Base-by-base conservation (phyloP, 129 eudicot species). In the Artemisia argyi region DNA sequence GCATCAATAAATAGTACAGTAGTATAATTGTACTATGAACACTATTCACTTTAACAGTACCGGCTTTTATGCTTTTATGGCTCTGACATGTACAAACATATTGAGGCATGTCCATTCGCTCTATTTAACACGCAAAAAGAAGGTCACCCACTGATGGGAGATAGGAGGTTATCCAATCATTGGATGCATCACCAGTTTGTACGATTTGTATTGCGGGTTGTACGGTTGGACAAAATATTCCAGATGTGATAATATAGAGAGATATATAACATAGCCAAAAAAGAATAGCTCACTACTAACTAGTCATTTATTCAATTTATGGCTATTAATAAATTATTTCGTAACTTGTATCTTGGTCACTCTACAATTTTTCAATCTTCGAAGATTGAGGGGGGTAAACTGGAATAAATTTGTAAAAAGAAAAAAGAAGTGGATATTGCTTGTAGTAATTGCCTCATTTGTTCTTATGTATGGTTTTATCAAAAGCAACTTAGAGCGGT, bases 51-150 rank as follows among this genome's bases (percentile, higher is more conserved):
- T 32, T 76, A 5, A 8, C 56, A 50, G 57, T n/a, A 61, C 50
- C 20, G 51, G 59, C 76, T 61, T 60, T 68, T 28, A 68, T 61
- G 59, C 76, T 61, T 60, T 68, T 28, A 68, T 68, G 62, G 16
- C 52, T 17, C 72, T 74, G 64, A 53, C 66, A 54, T 52, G 5
- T 46, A 52, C 24, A 30, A 30, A 0, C 39, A 17, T 55, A 13
- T 14, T 11, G 10, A 54, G 44, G 44, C 20, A 8, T 70, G 11
- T 70, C 44, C 18, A 35, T 52, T 68, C 8, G 8, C 5, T 28
- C 14, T 28, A 10, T 26, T 32, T 8, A 14, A 68, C 24, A 52
- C 30, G n/a, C n/a, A n/a, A n/a, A n/a, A n/a, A n/a, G n/a, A n/a
- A n/a, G n/a, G n/a, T n/a, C n/a, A n/a, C n/a, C n/a, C n/a, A n/a